These are phyloP conservation scores for Aspergillus luchuensis DNA, from an alignment of 2,329 filamentous ascomycete species.

Conservation along the genomic window DNA sequence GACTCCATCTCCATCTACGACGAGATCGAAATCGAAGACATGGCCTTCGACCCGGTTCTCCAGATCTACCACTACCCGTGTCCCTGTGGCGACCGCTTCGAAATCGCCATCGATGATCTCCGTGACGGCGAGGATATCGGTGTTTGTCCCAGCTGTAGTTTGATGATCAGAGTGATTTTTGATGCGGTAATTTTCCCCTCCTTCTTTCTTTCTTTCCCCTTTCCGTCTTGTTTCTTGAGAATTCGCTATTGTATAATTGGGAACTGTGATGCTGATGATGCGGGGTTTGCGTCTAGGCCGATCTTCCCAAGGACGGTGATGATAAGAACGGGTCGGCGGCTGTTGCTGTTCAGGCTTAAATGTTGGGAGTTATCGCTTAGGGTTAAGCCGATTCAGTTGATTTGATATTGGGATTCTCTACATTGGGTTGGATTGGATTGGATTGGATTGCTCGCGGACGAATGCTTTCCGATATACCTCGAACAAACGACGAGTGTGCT, in stretches of 20 bases:
- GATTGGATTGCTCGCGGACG: not conserved
- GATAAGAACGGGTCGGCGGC: slow-evolving; percentile 29
- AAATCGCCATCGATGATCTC: slow-evolving; percentile 82
- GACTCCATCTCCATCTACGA: slow-evolving; percentile 80
- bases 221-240: not conserved
- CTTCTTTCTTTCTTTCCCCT: slow-evolving; percentile 18
- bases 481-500: not conserved
- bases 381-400: too few species aligned
- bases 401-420: not conserved
- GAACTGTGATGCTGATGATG: not conserved
- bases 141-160: slow-evolving; percentile 94
- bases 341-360: slow-evolving; percentile 46
- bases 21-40: slow-evolving; percentile 98
- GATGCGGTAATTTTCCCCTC: slow-evolving; percentile 64
- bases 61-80: slow-evolving; percentile 96
- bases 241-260: not conserved
- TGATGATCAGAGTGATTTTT: slow-evolving; percentile 95
- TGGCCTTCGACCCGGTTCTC: slow-evolving; percentile 80
- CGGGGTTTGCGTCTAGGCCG: slow-evolving; percentile 41
- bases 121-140: slow-evolving; percentile 89
- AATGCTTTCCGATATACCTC: not conserved
- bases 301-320: slow-evolving; percentile 53
- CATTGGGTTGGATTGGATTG: not conserved
- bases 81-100: slow-evolving; percentile 94
- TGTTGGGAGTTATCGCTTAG: not conserved